Percentiles rank a stretch among this genome's conserved stretches.
phyloP scores from a whole-genome alignment of 2,329 filamentous ascomycete genomes.

The Tolypocladium paradoxum region DNA sequence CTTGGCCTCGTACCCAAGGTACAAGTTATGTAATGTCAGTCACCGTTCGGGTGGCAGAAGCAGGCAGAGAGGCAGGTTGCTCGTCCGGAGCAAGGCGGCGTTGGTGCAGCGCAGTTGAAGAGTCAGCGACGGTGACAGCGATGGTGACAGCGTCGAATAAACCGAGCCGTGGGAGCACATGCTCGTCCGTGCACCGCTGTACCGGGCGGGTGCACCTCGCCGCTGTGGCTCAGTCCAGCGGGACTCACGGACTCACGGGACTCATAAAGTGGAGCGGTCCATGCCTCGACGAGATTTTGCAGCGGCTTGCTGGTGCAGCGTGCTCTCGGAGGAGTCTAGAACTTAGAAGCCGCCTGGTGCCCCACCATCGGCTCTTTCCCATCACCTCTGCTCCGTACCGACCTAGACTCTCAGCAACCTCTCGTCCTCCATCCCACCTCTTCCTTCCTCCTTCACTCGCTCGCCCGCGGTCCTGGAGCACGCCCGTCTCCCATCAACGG shows the following conservation, averaged over 20 bases:
- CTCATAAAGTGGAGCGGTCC: no score
- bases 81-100: not conserved
- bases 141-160: not conserved
- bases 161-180: no score
- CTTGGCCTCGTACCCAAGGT: not conserved
- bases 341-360: no score
- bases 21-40: not conserved
- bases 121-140: not conserved
- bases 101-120: not conserved
- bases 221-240: not conserved
- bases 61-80: not conserved
- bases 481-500: not conserved
- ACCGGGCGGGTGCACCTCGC: no score
- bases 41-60: not conserved
- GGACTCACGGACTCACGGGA: not conserved
- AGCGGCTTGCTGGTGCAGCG: no score
- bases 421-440: not conserved
- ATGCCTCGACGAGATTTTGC: no score
- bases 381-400: no score
- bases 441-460: not conserved
- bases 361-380: not conserved
- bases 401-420: no score
- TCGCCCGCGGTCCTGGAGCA: not conserved
- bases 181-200: no score
- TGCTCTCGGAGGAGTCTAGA: no score